A percentile compares a stretch with the other conserved stretches of the same genome.
Conservation (phyloP, 305 asterid genomes). For the Rubia balearica region DNA sequence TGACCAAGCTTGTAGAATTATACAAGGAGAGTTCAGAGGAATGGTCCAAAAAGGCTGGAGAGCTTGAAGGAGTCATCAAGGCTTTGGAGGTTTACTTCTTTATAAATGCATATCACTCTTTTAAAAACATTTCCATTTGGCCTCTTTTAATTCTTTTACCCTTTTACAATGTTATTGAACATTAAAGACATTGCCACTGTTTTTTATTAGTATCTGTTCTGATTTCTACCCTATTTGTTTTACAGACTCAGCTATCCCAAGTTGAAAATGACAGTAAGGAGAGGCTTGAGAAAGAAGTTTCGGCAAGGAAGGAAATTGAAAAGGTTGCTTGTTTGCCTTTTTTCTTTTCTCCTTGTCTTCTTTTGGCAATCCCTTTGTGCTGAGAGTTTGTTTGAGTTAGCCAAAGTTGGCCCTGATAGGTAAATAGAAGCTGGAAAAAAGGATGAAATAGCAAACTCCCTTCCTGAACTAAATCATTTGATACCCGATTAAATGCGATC, state of each 20-base stretch:
- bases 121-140: neutral
- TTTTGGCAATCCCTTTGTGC: neutral
- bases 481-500: neutral
- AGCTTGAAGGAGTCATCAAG: slow-evolving; percentile 93
- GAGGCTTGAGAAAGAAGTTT: slow-evolving; percentile 69
- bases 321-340: slow-evolving; percentile 36
- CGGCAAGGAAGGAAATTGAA: slow-evolving; percentile 50
- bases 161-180: neutral
- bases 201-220: neutral
- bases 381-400: neutral
- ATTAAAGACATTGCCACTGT: neutral
- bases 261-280: slow-evolving; percentile 65
- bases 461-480: neutral
- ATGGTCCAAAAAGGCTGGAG: slow-evolving; percentile 96
- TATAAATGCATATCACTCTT: neutral
- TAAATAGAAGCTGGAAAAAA: too few species aligned
- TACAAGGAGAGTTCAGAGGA: slow-evolving; percentile 91
- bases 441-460: too few species aligned
- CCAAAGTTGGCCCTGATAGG: neutral
- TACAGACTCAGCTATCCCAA: slow-evolving; percentile 71
- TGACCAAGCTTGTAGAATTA: slow-evolving; percentile 69
- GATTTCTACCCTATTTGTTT: slow-evolving; percentile 8
- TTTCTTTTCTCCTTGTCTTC: neutral
- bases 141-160: neutral
- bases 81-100: slow-evolving; percentile 70